Conservation (phyloP, 768 basidiomycete genomes). For the Cantharellus cinnabarinus region DNA sequence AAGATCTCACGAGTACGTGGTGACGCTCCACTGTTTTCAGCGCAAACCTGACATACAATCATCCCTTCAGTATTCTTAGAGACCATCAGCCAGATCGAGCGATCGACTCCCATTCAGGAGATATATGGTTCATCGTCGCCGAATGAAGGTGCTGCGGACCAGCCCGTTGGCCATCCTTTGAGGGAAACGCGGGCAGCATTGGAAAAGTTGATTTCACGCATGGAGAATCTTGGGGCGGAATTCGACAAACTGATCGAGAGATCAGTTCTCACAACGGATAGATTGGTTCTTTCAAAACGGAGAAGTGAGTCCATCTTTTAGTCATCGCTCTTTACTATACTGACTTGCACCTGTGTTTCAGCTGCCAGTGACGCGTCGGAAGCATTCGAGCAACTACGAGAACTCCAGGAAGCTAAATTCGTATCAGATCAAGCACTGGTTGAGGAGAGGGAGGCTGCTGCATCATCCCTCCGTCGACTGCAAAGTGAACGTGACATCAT, state of each 20-base stretch:
- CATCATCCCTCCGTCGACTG: constrained; percentile 36
- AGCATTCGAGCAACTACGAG: constrained; percentile 43
- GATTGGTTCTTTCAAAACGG: constrained; percentile 44
- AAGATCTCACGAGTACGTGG: constrained; percentile 51
- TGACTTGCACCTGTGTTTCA: neutral
- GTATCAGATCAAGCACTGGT: constrained; percentile 37
- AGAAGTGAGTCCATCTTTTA: constrained; percentile 33
- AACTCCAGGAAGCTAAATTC: constrained; percentile 32
- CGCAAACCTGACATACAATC: neutral
- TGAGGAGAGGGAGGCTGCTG: constrained; percentile 34
- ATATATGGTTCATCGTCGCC: neutral
- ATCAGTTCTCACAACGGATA: constrained; percentile 68
- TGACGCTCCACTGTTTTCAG: neutral
- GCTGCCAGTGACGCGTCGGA: constrained; percentile 49
- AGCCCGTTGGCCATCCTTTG: constrained; percentile 23
- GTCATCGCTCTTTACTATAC: neutral
- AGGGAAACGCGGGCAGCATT: constrained; percentile 39
- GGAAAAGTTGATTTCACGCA: constrained; percentile 48
- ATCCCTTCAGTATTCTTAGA: constrained; percentile 32
- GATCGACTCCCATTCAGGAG: neutral
- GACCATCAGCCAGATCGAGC: constrained; percentile 43
- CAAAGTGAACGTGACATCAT: constrained; percentile 24
- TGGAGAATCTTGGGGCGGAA: constrained; percentile 59
- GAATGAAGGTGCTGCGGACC: neutral
- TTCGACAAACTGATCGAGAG: constrained; percentile 79